These are phyloP conservation scores for Trichoderma arundinaceum DNA, from an alignment of 2,329 filamentous ascomycete genomes.

Conservation along the genomic window DNA sequence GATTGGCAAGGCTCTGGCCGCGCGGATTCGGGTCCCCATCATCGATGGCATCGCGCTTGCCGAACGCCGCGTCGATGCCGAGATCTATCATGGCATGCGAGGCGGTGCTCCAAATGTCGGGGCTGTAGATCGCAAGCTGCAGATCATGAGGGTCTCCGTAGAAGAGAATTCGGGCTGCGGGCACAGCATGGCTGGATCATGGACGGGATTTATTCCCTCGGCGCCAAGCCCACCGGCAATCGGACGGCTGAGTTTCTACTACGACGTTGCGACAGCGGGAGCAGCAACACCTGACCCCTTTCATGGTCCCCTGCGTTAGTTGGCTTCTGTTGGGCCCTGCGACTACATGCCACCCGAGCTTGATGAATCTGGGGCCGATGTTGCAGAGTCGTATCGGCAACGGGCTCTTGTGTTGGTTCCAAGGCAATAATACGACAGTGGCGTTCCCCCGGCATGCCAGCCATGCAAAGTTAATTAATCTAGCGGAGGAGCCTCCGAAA, in stretches of 20 bases:
- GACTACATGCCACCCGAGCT: neutral
- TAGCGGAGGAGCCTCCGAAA: neutral
- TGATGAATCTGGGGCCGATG: neutral
- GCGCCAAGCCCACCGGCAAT: neutral
- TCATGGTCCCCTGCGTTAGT: neutral
- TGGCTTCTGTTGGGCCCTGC: neutral
- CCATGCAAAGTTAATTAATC: neutral
- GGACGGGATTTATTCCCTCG: neutral
- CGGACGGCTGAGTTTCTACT: neutral
- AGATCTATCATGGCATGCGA: constrained; percentile 19
- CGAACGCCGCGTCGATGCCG: constrained; percentile 4
- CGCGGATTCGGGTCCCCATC: constrained; percentile 19
- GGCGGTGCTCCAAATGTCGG: neutral
- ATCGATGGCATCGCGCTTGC: constrained; percentile 17
- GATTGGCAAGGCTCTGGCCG: neutral
- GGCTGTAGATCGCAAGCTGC: neutral
- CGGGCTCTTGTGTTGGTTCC: neutral
- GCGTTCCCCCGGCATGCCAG: neutral
- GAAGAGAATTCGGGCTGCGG: no score
- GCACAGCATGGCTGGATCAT: neutral
- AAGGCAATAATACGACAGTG: neutral
- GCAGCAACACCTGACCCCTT: neutral
- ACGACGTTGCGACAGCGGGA: neutral
- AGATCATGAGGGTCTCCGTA: neutral
- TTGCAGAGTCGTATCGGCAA: neutral